A percentile compares a stretch with the other conserved stretches of the same genome.
Conservation (phyloP, 805 yeast species). For the Kuraishia hungarica region DNA sequence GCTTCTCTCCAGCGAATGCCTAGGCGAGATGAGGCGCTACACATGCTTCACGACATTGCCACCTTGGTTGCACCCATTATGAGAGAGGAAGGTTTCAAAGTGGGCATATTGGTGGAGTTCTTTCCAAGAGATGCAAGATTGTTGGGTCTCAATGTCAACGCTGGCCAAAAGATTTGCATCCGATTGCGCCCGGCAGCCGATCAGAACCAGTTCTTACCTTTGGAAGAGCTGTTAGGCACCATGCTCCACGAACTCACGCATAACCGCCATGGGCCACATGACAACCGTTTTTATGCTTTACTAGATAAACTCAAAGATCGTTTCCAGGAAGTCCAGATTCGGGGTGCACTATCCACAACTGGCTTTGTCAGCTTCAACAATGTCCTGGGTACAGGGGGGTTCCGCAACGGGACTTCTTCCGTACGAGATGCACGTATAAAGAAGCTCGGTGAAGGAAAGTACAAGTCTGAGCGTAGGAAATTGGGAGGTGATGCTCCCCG, state of each 20-base stretch:
- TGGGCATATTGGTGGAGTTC: conserved; percentile 69
- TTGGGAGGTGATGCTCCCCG: conserved; percentile 7
- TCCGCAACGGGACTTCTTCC: conserved; percentile 10
- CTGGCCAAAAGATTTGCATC: conserved; percentile 64
- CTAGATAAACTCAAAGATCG: conserved; percentile 53
- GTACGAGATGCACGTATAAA: conserved; percentile 30
- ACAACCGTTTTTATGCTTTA: conserved; percentile 55
- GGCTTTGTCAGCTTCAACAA: conserved; percentile 43
- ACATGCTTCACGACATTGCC: conserved; percentile 61
- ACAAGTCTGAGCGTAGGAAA: conserved; percentile 29
- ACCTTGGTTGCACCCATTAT: conserved; percentile 70
- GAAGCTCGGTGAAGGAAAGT: conserved; percentile 30
- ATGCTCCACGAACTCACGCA: conserved; percentile 87
- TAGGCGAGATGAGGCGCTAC: conserved; percentile 40
- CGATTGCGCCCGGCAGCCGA: conserved; percentile 57
- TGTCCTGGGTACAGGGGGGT: conserved; percentile 29
- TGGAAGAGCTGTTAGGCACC: conserved; percentile 66
- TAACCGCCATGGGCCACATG: conserved; percentile 74
- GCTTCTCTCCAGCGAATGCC: conserved; percentile 40
- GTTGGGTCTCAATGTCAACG: conserved; percentile 76
- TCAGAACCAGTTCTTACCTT: conserved; percentile 45
- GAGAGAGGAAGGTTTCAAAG: conserved; percentile 55
- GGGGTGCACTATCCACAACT: conserved; percentile 33
- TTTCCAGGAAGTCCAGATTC: conserved; percentile 32
- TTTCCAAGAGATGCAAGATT: conserved; percentile 59